Evolutionary conservation across 306 rosid genomes (phyloP).

Genomic region (Glycine latifolia): DNA sequence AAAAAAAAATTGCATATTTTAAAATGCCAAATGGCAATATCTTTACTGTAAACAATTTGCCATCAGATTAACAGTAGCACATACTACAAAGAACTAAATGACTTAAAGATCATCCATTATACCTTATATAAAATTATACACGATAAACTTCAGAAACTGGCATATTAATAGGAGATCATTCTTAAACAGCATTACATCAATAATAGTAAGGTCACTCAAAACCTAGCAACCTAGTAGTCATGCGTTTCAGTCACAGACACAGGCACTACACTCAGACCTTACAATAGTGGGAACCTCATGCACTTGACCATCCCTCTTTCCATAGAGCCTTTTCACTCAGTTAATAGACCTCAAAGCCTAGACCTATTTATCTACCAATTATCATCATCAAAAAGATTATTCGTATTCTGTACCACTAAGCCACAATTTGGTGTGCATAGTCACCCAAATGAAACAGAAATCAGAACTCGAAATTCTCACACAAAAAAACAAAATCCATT

Average conservation of each 20-base stretch:
- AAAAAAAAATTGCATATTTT: background rate
- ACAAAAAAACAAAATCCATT: background rate
- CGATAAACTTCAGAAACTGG: background rate
- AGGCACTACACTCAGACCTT: background rate
- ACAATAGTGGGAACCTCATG: background rate
- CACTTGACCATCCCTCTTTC: background rate
- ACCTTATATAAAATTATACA: background rate
- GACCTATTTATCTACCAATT: conserved; percentile 13
- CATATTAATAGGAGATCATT: background rate
- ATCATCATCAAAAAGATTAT: conserved; percentile 5
- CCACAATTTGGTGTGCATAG: background rate
- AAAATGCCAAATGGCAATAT: background rate
- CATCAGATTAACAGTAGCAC: conserved; percentile 1
- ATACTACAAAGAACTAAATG: background rate
- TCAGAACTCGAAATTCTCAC: background rate
- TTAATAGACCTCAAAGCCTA: conserved; percentile 7
- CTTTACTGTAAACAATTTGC: background rate
- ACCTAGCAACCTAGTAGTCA: background rate
- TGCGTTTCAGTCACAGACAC: background rate
- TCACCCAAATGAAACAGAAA: conserved; percentile 18
- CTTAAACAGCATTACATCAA: conserved; percentile 7
- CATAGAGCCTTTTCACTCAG: background rate
- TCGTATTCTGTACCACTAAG: background rate
- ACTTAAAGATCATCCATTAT: conserved; percentile 10
- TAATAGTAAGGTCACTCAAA: background rate